These are phyloP conservation scores for Hypoxylon sp. DNA, from an alignment of 2,329 filamentous ascomycete species.

Conservation along the genomic window DNA sequence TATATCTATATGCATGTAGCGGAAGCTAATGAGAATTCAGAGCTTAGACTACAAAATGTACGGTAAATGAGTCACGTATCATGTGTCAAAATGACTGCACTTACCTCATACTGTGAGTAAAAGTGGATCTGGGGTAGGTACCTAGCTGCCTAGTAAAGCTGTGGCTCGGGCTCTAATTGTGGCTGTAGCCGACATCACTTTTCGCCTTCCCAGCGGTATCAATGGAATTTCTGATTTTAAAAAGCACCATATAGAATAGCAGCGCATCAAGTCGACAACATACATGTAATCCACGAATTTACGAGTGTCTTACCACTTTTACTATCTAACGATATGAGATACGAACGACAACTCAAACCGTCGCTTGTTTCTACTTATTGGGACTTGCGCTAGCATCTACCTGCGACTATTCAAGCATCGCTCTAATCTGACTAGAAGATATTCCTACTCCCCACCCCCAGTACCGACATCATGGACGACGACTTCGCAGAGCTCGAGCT, in stretches of 20 bases:
- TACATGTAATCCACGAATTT: conserved; percentile 19
- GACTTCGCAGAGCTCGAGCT: conserved; percentile 93
- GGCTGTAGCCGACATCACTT: conserved; percentile 14
- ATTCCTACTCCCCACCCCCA: conserved; percentile 10
- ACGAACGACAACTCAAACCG: conserved; percentile 17
- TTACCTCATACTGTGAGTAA: background rate
- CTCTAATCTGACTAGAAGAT: conserved; percentile 3
- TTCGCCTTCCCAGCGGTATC: conserved; percentile 1
- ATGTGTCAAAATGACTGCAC: background rate
- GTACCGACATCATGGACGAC: conserved; percentile 79
- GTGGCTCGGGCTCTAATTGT: conserved; percentile 1
- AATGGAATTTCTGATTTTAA: background rate
- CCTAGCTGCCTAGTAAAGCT: background rate
- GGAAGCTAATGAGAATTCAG: background rate
- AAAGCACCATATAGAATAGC: conserved; percentile 1
- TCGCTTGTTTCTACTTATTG: conserved; percentile 33
- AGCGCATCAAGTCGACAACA: conserved; percentile 8
- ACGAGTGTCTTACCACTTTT: background rate
- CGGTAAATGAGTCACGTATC: background rate
- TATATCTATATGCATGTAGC: no score
- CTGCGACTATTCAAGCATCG: background rate
- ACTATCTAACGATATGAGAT: conserved; percentile 28
- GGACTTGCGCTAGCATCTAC: conserved; percentile 20
- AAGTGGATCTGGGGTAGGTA: background rate
- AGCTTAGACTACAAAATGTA: background rate